Conservation (phyloP, 306 rosid species). For the Oemleria cerasiformis region DNA sequence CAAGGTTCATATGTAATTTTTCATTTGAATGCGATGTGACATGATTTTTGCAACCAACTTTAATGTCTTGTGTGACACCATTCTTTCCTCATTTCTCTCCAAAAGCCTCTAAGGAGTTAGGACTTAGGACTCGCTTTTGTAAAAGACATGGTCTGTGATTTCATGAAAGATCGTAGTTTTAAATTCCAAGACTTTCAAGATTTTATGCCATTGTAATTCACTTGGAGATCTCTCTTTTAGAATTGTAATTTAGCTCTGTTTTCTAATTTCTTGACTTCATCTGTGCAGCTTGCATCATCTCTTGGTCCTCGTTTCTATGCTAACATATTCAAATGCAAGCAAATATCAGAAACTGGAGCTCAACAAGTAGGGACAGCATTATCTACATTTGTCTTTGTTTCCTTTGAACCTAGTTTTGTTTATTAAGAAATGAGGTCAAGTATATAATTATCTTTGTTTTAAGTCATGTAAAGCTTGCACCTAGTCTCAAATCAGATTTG, state of each 20-base stretch:
- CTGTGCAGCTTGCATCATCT: slow-evolving; percentile 91
- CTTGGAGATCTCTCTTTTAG: slow-evolving; percentile 5
- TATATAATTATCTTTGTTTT: background rate
- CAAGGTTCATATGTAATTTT: slow-evolving; percentile 1
- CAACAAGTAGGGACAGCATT: slow-evolving; percentile 63
- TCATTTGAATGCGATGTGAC: background rate
- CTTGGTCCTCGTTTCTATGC: slow-evolving; percentile 95
- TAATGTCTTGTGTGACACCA: background rate
- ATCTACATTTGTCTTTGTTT: slow-evolving; percentile 14
- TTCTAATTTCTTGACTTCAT: slow-evolving; percentile 22
- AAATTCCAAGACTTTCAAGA: background rate
- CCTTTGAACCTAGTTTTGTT: background rate
- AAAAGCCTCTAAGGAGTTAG: too few relatives aligned
- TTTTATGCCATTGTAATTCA: background rate
- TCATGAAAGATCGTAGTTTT: too few relatives aligned
- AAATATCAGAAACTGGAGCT: slow-evolving; percentile 99
- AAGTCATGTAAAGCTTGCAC: slow-evolving; percentile 4
- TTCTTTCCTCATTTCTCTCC: background rate
- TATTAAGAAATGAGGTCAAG: background rate
- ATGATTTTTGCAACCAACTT: background rate
- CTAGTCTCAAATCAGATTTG: slow-evolving; percentile 8
- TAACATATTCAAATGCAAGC: slow-evolving; percentile 97
- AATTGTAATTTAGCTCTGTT: slow-evolving; percentile 15
- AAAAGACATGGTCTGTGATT: too few relatives aligned
- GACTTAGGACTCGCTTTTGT: too few relatives aligned